Evolutionary conservation across 1,284 basidiomycete species (phyloP), one percentile per base, ranked within the genome.

Genomic region (Mycena sp.): DNA sequence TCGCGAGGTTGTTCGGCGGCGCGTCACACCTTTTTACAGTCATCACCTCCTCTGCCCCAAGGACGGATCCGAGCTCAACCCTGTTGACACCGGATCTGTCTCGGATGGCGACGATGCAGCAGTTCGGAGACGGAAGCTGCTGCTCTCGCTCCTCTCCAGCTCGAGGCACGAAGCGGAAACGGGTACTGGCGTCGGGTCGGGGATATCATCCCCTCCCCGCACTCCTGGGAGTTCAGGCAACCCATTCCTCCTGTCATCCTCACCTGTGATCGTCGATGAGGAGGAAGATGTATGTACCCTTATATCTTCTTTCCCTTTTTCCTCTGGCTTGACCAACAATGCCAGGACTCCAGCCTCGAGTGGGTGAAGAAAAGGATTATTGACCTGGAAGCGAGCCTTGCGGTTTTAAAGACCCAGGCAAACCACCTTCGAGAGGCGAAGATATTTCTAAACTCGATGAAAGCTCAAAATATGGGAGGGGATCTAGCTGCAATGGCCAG

Each of bases 11-110:
- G 25, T 52, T 46, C 58, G 50, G 23, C 58, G 58, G 9, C 50
- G 58, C n/a, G 50, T 52, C 23, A 53, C 29, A 3, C 58, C 58
- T 11, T 53, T 61, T 19, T 61, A 61, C 35, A 30, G 30, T 6
- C 49, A 61, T 23, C 58, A 17, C n/a, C n/a, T n/a, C n/a, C n/a
- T n/a, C n/a, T n/a, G n/a, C n/a, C n/a, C n/a, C n/a, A n/a, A n/a
- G n/a, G n/a, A n/a, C n/a, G n/a, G n/a, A n/a, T n/a, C n/a, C n/a
- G n/a, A n/a, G n/a, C n/a, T n/a, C n/a, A n/a, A n/a, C n/a, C n/a
- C n/a, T n/a, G n/a, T n/a, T n/a, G n/a, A n/a, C n/a, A n/a, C n/a
- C n/a, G n/a, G n/a, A n/a, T n/a, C n/a, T n/a, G n/a, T n/a, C n/a
- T n/a, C n/a, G n/a, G n/a, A n/a, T n/a, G n/a, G n/a, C n/a, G n/a